These are phyloP conservation scores for Sicyos edulis DNA, from an alignment of 306 rosid species.

Conservation along the genomic window DNA sequence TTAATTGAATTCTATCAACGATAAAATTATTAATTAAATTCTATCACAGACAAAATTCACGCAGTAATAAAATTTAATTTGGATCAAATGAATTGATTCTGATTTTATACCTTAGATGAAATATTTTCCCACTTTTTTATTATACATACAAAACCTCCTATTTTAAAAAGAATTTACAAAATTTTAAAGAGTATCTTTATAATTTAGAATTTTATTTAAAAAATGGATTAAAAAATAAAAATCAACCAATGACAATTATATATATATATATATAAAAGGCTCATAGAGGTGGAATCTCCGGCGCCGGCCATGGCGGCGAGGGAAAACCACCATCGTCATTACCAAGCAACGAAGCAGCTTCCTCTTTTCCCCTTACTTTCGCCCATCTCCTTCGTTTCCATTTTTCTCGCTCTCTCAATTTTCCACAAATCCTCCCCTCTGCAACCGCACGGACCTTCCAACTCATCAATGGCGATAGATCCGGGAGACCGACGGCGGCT, in stretches of 20 bases:
- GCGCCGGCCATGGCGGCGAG: constrained; percentile 33
- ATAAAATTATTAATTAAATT: no score
- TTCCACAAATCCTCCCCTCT: constrained; percentile 37
- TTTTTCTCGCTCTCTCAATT: constrained; percentile 60
- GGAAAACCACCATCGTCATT: constrained; percentile 21
- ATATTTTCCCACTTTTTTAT: no score
- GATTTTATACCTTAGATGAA: no score
- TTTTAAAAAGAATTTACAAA: no score
- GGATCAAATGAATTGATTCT: no score
- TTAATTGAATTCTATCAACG: no score
- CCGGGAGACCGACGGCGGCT: constrained; percentile 12
- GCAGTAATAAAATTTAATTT: no score
- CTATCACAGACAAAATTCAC: no score
- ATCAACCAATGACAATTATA: background rate
- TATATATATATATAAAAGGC: background rate
- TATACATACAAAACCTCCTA: no score
- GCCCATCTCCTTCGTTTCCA: constrained; percentile 60
- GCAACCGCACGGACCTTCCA: constrained; percentile 31
- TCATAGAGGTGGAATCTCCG: background rate
- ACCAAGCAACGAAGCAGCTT: constrained; percentile 46
- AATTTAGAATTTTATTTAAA: no score
- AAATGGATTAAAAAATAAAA: background rate
- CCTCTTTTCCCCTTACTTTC: constrained; percentile 78
- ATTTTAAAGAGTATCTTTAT: no score
- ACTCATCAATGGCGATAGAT: constrained; percentile 9